Percentiles rank a stretch among this genome's conserved stretches.
These are phyloP conservation scores for Nadsonia commutata DNA, from an alignment of 1,139 yeast genomes.

Conservation along the genomic window DNA sequence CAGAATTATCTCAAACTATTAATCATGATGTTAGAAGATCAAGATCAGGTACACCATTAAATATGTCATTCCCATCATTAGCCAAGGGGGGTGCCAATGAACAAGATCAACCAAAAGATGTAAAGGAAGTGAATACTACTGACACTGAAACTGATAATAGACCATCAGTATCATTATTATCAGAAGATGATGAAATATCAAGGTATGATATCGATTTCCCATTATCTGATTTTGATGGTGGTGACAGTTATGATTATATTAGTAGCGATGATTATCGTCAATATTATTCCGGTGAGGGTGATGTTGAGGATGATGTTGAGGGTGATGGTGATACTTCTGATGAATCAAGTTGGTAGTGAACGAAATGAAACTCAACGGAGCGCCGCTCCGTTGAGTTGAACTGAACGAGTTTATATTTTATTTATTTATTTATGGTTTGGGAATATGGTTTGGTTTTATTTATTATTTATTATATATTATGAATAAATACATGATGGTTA, in stretches of 20 bases:
- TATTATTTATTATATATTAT: neutral
- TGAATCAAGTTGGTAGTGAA: neutral
- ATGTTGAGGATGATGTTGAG: slow-evolving; percentile 3
- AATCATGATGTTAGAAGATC: too few species aligned
- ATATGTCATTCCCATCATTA: neutral
- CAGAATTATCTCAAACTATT: too few species aligned
- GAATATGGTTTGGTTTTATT: slow-evolving; percentile 1
- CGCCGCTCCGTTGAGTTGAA: neutral
- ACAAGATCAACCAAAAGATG: too few species aligned
- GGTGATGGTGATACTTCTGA: neutral
- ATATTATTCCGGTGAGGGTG: slow-evolving; percentile 1
- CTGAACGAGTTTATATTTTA: neutral
- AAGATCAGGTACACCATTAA: neutral
- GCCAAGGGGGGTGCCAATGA: too few species aligned
- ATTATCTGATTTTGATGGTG: too few species aligned
- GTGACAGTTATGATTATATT: slow-evolving; percentile 2
- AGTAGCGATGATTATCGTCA: slow-evolving; percentile 2
- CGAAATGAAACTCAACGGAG: neutral
- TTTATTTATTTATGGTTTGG: slow-evolving; percentile 1
- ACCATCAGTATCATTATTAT: too few species aligned
- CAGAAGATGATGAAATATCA: too few species aligned
- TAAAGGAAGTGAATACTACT: too few species aligned
- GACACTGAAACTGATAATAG: too few species aligned
- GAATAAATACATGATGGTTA: neutral
- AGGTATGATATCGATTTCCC: too few species aligned